Evolutionary conservation across 768 basidiomycete genomes (phyloP).

Genomic region (Nidularia pulvinata): DNA sequence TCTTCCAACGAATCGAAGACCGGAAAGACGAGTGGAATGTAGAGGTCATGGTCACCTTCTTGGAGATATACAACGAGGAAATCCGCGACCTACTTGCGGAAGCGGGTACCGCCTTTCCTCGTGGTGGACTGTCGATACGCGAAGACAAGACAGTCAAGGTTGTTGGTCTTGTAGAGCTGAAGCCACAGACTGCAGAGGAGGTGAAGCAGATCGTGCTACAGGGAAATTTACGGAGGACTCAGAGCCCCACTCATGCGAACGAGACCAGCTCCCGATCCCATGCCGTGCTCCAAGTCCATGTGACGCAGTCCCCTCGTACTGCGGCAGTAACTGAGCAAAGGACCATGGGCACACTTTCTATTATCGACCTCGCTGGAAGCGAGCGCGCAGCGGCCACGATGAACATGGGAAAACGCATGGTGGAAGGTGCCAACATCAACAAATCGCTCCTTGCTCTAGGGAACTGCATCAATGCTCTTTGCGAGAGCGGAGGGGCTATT

Average conservation of each 20-base stretch:
- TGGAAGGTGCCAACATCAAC: slow-evolving; percentile 99
- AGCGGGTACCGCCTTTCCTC: slow-evolving; percentile 53
- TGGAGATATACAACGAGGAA: slow-evolving; percentile 99
- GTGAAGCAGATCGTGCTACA: slow-evolving; percentile 92
- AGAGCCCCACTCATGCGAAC: slow-evolving; percentile 95
- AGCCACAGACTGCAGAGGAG: slow-evolving; percentile 83
- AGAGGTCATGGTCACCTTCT: slow-evolving; percentile 91
- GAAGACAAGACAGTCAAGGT: slow-evolving; percentile 96
- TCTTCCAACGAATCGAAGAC: slow-evolving; percentile 92
- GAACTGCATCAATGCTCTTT: slow-evolving; percentile 98
- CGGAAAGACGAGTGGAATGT: slow-evolving; percentile 82
- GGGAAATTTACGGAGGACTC: slow-evolving; percentile 88
- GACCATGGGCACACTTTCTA: slow-evolving; percentile 90
- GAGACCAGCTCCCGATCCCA: slow-evolving; percentile 97
- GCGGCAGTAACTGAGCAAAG: slow-evolving; percentile 81
- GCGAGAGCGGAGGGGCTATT: slow-evolving; percentile 85
- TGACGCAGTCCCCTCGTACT: slow-evolving; percentile 85
- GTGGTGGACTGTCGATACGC: slow-evolving; percentile 90
- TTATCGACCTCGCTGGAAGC: slow-evolving; percentile 97
- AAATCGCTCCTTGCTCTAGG: slow-evolving; percentile 96
- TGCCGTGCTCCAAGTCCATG: slow-evolving; percentile 95
- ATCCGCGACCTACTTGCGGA: slow-evolving; percentile 94
- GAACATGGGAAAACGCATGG: slow-evolving; percentile 98
- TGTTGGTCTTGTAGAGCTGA: slow-evolving; percentile 78
- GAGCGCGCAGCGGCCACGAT: slow-evolving; percentile 95